Percentiles rank a stretch among this genome's conserved stretches.
These are phyloP conservation scores for Chrysanthemum seticuspe DNA, from an alignment of 129 eudicot species.

Conservation along the genomic window DNA sequence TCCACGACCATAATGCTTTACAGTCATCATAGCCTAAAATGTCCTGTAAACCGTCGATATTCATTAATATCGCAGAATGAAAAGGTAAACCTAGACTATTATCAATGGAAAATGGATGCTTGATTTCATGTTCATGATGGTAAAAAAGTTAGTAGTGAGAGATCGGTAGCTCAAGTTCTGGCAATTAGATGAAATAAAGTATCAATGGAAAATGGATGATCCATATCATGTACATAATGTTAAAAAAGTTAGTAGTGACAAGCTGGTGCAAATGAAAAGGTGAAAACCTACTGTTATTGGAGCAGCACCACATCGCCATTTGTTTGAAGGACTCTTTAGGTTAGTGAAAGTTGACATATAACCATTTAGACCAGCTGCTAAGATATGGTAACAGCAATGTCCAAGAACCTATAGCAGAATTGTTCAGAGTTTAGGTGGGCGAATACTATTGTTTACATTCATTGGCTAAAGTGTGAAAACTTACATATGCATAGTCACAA, in stretches of 20 bases:
- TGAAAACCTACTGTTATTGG: conserved; percentile 76
- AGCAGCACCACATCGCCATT: conserved; percentile 99
- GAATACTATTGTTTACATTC: neutral
- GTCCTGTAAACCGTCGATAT: neutral
- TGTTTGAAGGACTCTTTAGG: conserved; percentile 86
- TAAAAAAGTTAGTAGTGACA: too few relatives aligned
- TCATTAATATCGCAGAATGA: neutral
- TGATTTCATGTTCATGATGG: too few relatives aligned
- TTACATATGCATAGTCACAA: conserved; percentile 93
- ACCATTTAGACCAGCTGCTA: conserved; percentile 96
- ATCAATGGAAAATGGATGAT: too few relatives aligned
- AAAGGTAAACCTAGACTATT: neutral
- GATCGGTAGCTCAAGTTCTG: too few relatives aligned
- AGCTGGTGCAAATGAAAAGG: neutral
- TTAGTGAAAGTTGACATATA: conserved; percentile 95
- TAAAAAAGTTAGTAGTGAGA: too few relatives aligned
- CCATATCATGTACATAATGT: too few relatives aligned
- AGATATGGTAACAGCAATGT: conserved; percentile 79
- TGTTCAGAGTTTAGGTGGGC: conserved; percentile 6
- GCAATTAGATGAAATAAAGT: too few relatives aligned
- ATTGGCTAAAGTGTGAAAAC: conserved; percentile 23
- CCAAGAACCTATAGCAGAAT: conserved; percentile 80
- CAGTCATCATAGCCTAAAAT: conserved; percentile 95
- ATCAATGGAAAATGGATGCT: too few relatives aligned
- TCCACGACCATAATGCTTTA: conserved; percentile 68